Base-by-base conservation (phyloP, 2,329 filamentous ascomycete species). In the Penicillium sp. region DNA sequence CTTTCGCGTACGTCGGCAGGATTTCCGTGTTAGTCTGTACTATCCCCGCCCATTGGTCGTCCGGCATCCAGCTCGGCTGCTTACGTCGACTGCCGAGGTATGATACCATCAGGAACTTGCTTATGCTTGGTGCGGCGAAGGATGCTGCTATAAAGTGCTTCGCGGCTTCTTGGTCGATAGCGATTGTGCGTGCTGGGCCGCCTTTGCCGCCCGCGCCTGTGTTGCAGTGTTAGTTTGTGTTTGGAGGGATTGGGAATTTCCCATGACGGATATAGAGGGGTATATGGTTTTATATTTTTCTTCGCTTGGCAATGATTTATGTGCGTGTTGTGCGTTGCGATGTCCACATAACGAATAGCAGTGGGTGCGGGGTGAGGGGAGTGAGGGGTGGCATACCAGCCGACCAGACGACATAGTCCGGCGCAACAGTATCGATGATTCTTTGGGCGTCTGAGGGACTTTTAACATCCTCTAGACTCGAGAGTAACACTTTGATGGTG, bases 401-500 rank as follows among this genome's bases (percentile, higher is more conserved):
- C 30, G 74, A 72, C 75, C 75, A 80, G 48, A 80, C 73, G 7
- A 80, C 73, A 61, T 76, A 78, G 57, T 79, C 73, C 2, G 78
- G 77, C 17, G 67, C 67, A 10, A 73, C 71, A 19, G 66, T 61
- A 33, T 77, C 70, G 37, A 93, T 71, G 55, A 92, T 81, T 36
- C 74, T 76, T 62, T 82, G 77, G 1, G 88, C 89, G 60, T 88
- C 82, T 0, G 75, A 76, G 47, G 85, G 80, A 50, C 77, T 84
- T 70, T 84, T 85, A 38, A 92, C 80, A 17, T 90, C 88, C 51
- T 90, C 88, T 19, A 93, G 75, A 67, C 85, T 90, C 67, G 82
- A 82, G 16, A 93, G 80, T 0, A 92, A 77, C 3, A 92, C 86
- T 51, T 84, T 81, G 36, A 94, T 75, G 59, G 83, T 87, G 26